Percentiles rank a stretch among this genome's conserved stretches.
Evolutionary conservation across 2,329 filamentous ascomycete genomes (phyloP).

Genomic region (Venturia effusa): DNA sequence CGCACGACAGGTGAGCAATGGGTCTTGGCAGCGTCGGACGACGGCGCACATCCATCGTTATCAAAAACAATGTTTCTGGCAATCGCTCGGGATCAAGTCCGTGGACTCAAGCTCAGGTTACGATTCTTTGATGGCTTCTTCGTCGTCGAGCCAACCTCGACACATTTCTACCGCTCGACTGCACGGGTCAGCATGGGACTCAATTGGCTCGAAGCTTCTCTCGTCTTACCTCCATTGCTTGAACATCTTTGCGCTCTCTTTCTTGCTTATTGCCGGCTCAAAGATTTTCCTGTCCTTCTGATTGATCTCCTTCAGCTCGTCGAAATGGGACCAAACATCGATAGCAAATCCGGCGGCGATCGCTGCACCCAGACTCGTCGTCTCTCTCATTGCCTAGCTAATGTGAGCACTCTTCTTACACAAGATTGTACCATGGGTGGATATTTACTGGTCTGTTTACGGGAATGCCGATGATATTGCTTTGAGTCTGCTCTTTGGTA

Average conservation of each 20-base stretch:
- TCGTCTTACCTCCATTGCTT: constrained; percentile 48
- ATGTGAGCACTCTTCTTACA: background rate
- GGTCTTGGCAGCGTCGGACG: background rate
- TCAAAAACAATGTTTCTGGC: background rate
- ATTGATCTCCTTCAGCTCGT: constrained; percentile 64
- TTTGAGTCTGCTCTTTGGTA: constrained; percentile 49
- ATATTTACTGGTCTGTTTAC: constrained; percentile 57
- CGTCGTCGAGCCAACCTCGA: constrained; percentile 54
- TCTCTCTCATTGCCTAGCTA: constrained; percentile 64
- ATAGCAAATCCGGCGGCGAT: constrained; percentile 83
- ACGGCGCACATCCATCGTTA: background rate
- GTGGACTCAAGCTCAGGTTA: background rate
- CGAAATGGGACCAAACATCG: constrained; percentile 64
- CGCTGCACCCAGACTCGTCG: constrained; percentile 76
- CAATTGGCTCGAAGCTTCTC: background rate
- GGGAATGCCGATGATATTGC: constrained; percentile 72
- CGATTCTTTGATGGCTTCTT: constrained; percentile 3
- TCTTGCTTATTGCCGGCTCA: constrained; percentile 36
- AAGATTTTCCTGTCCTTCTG: constrained; percentile 60
- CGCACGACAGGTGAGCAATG: background rate
- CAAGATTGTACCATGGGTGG: background rate
- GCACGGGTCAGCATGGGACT: background rate
- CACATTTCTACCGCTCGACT: constrained; percentile 66
- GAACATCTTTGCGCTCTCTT: constrained; percentile 53
- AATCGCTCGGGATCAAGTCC: background rate